Evolutionary conservation across 345 rosid species (phyloP).

Genomic region (Salix udensis): DNA sequence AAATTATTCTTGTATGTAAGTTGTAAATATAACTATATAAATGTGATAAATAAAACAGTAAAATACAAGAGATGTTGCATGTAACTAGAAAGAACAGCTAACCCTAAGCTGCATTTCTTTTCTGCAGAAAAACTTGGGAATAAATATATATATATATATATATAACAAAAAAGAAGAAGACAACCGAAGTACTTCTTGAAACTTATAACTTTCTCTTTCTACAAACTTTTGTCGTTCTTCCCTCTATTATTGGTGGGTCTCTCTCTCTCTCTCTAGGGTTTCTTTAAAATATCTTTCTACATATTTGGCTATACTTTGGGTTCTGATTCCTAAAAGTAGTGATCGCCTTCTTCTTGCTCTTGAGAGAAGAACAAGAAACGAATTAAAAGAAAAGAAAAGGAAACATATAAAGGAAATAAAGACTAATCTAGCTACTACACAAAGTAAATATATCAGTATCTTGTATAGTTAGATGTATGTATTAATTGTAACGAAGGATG

Average conservation of each 20-base stretch:
- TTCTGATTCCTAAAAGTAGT: conserved; percentile 21
- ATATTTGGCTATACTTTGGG: conserved; percentile 33
- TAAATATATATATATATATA: too few species aligned
- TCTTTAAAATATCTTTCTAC: conserved; percentile 34
- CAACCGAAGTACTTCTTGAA: background rate
- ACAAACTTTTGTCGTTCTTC: background rate
- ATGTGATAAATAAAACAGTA: background rate
- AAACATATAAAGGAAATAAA: background rate
- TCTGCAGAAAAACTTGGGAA: conserved; percentile 1
- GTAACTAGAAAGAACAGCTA: conserved; percentile 46
- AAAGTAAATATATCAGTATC: background rate
- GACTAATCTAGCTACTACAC: conserved; percentile 8
- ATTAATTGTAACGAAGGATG: conserved; percentile 20
- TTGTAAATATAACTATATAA: too few species aligned
- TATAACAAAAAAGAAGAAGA: background rate
- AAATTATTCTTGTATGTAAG: too few species aligned
- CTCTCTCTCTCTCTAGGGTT: conserved; percentile 29
- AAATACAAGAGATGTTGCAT: conserved; percentile 15
- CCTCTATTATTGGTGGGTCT: background rate
- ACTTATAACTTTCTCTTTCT: conserved; percentile 21
- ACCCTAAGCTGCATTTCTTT: conserved; percentile 39
- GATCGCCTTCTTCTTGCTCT: conserved; percentile 27
- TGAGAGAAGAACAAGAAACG: conserved; percentile 11
- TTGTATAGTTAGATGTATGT: conserved; percentile 8
- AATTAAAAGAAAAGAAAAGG: background rate